phyloP scores from a whole-genome alignment of 352 stramenopile species.

The Phytopythium cucurbitacearum region DNA sequence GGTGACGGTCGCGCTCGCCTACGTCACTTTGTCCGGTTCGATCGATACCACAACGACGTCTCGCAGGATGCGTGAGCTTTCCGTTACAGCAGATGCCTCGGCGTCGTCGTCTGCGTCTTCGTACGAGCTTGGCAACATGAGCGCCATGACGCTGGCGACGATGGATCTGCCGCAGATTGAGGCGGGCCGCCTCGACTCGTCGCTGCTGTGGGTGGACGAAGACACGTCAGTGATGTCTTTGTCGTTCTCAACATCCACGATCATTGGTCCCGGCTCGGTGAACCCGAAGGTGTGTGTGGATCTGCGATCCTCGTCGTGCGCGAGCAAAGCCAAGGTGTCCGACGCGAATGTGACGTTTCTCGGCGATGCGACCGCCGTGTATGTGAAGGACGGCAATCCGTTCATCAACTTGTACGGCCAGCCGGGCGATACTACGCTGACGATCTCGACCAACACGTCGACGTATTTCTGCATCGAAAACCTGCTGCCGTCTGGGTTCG shows the following conservation, averaged over 20 bases:
- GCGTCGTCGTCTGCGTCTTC: conserved; percentile 10
- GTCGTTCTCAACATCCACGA: conserved; percentile 73
- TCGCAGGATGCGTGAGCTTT: conserved; percentile 39
- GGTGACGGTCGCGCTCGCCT: conserved; percentile 50
- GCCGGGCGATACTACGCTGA: conserved; percentile 46
- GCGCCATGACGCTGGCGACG: conserved; percentile 47
- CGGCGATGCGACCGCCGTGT: conserved; percentile 30
- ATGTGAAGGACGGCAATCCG: conserved; percentile 73
- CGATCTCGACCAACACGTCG: conserved; percentile 45
- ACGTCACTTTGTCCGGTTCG: conserved; percentile 36
- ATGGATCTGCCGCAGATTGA: conserved; percentile 47
- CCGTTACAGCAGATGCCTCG: conserved; percentile 23
- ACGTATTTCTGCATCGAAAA: conserved; percentile 77
- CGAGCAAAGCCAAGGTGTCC: conserved; percentile 36
- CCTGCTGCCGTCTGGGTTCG: conserved; percentile 53
- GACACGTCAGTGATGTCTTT: conserved; percentile 61
- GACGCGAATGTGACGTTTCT: conserved; percentile 50
- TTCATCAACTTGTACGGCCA: conserved; percentile 66
- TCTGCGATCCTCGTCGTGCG: conserved; percentile 46
- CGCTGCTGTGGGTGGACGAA: conserved; percentile 70
- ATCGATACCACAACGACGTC: conserved; percentile 31
- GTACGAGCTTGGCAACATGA: conserved; percentile 20
- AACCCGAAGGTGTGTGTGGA: conserved; percentile 72
- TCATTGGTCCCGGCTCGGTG: conserved; percentile 53
- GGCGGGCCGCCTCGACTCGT: conserved; percentile 52